Conservation (phyloP, 2,329 filamentous ascomycete species). For the Zalaria sp. region DNA sequence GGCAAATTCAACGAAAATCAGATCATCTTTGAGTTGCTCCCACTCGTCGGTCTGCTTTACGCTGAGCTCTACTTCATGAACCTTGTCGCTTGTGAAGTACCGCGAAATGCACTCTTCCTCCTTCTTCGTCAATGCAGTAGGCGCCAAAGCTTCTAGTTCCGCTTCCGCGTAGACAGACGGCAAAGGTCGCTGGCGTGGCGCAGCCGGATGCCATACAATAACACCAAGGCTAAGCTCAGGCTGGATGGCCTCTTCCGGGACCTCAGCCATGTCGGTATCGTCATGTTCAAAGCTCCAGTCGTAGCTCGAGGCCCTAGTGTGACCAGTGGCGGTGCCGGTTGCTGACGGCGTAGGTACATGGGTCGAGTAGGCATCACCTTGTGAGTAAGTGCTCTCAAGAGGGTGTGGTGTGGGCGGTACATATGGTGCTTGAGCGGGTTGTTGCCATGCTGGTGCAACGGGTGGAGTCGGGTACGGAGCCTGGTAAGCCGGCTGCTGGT, state of each 20-base stretch:
- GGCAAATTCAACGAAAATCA: conserved; percentile 33
- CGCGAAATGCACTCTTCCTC: conserved; percentile 35
- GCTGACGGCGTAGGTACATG: no score
- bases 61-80: conserved; percentile 29
- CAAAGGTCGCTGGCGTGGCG: conserved; percentile 27
- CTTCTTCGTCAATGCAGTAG: conserved; percentile 18
- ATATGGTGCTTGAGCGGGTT: no score
- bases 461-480: conserved; percentile 3
- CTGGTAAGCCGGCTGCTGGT: conserved; percentile 6
- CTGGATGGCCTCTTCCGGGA: conserved; percentile 16
- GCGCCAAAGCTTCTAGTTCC: conserved; percentile 26
- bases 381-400: no score
- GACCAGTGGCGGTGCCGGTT: no score
- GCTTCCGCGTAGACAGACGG: conserved; percentile 29
- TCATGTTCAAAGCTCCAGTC: no score
- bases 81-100: conserved; percentile 30
- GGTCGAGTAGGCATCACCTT: no score
- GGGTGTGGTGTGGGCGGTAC: no score
- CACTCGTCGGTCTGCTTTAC: conserved; percentile 36
- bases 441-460: not conserved
- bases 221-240: conserved; percentile 29
- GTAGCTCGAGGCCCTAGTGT: no score
- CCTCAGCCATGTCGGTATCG: no score
- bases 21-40: conserved; percentile 34
- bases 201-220: conserved; percentile 29